These are phyloP conservation scores for Epichloe gansuensis DNA, from an alignment of 2,329 filamentous ascomycete genomes.

Conservation along the genomic window DNA sequence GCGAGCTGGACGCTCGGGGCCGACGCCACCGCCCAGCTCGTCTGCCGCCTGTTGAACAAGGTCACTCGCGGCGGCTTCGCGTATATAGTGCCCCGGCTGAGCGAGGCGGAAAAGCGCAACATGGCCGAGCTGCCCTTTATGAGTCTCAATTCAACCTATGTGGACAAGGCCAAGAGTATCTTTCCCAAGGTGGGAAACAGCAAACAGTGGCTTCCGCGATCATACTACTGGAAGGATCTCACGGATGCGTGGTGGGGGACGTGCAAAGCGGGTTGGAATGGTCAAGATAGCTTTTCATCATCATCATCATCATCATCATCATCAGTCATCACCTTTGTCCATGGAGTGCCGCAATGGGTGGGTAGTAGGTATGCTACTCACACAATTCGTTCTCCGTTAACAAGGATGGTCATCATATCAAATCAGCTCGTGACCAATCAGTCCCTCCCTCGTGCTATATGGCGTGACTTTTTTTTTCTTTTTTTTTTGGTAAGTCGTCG, in stretches of 20 bases:
- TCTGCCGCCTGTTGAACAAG: conserved; percentile 1
- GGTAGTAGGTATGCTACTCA: too few relatives aligned
- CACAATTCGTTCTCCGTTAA: too few relatives aligned
- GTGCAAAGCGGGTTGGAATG: conserved; percentile 1
- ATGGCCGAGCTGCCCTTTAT: conserved; percentile 4
- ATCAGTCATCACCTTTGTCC: too few relatives aligned
- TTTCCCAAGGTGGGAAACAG: conserved; percentile 2
- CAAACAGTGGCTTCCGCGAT: conserved; percentile 3
- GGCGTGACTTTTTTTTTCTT: too few relatives aligned
- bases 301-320: too few relatives aligned
- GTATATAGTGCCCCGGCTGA: background rate
- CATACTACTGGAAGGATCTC: conserved; percentile 7
- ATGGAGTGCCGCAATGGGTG: too few relatives aligned
- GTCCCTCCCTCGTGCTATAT: too few relatives aligned
- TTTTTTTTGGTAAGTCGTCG: too few relatives aligned
- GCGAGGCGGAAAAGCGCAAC: background rate
- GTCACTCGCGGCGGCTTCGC: background rate
- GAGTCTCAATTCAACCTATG: conserved; percentile 5
- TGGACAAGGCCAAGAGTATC: background rate
- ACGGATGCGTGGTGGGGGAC: conserved; percentile 3
- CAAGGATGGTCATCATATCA: too few relatives aligned
- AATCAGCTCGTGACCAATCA: too few relatives aligned
- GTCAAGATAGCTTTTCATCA: background rate
- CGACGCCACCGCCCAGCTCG: conserved; percentile 14
- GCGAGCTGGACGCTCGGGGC: conserved; percentile 52